A percentile compares a stretch with the other conserved stretches of the same genome.
These are phyloP conservation scores for Pulveroboletus frians DNA, from an alignment of 768 basidiomycete species.

Conservation along the genomic window DNA sequence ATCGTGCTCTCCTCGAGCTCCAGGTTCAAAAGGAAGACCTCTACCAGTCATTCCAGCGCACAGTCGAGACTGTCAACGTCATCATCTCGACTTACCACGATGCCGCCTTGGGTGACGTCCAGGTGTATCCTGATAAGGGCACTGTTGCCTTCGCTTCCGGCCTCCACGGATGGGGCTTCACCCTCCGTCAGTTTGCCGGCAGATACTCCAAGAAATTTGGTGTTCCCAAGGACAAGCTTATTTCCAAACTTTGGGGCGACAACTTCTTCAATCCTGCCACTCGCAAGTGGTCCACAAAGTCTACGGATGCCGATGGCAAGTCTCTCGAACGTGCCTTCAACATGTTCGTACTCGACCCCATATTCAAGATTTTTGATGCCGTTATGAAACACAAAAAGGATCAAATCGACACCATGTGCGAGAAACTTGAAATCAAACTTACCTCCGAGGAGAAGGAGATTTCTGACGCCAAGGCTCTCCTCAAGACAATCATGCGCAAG, in stretches of 20 bases:
- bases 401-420: constrained; percentile 71
- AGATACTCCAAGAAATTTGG: constrained; percentile 98
- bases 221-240: constrained; percentile 98
- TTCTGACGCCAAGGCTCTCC: constrained; percentile 83
- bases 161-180: constrained; percentile 99
- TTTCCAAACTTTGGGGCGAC: constrained; percentile 97
- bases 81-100: constrained; percentile 98
- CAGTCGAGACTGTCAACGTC: constrained; percentile 97
- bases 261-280: constrained; percentile 98
- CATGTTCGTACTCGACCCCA: constrained; percentile 96
- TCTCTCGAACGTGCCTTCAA: constrained; percentile 98
- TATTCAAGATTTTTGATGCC: constrained; percentile 96
- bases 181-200: constrained; percentile 92
- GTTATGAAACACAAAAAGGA: constrained; percentile 99
- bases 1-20: constrained; percentile 97
- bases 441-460: constrained; percentile 83
- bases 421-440: constrained; percentile 94
- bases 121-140: constrained; percentile 97
- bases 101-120: constrained; percentile 89
- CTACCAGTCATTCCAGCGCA: constrained; percentile 96
- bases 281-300: constrained; percentile 90
- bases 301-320: constrained; percentile 74
- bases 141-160: constrained; percentile 99
- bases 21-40: constrained; percentile 96
- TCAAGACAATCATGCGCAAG: constrained; percentile 98